A percentile compares a stretch with the other conserved stretches of the same genome.
These are phyloP conservation scores for Allomyces macrogynus DNA, from an alignment of 192 early-diverging fungal species.

Conservation along the genomic window DNA sequence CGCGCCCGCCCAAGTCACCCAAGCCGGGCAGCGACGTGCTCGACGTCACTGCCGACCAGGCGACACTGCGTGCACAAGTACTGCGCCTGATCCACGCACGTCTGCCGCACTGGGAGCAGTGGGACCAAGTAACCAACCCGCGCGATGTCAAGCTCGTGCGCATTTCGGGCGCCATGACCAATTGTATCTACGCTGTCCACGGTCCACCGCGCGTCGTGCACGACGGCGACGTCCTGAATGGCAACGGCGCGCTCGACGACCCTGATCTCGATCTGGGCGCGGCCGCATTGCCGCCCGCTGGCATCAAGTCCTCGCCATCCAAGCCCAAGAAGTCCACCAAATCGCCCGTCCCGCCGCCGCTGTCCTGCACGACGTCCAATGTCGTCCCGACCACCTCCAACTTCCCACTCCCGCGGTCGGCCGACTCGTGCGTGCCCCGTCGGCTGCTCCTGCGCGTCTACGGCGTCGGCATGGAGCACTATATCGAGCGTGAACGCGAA, in stretches of 20 bases:
- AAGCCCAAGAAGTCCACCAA: too few species aligned
- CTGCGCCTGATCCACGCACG: not conserved
- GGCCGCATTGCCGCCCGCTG: not conserved
- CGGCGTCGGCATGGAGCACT: slow-evolving; percentile 54
- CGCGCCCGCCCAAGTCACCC: not conserved
- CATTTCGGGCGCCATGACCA: slow-evolving; percentile 1
- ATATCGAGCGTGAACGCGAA: slow-evolving; percentile 60
- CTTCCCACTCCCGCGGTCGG: not conserved
- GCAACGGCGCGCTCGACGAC: not conserved
- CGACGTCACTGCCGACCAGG: not conserved
- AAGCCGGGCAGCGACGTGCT: not conserved
- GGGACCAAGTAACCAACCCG: not conserved
- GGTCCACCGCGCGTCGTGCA: not conserved
- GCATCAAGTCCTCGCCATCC: too few species aligned
- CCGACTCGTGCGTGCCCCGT: not conserved
- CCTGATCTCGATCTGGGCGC: not conserved
- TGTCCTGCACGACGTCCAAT: not conserved
- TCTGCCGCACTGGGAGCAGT: not conserved
- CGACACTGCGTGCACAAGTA: not conserved
- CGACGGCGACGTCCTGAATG: not conserved
- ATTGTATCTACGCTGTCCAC: not conserved
- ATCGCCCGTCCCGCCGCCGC: too few species aligned
- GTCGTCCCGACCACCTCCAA: not conserved
- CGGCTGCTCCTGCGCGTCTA: slow-evolving; percentile 45
- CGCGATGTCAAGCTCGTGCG: not conserved